Percentiles rank a stretch among this genome's conserved stretches.
These are phyloP conservation scores for Tetracladium maxilliforme DNA, from an alignment of 2,329 filamentous ascomycete genomes.

Conservation along the genomic window DNA sequence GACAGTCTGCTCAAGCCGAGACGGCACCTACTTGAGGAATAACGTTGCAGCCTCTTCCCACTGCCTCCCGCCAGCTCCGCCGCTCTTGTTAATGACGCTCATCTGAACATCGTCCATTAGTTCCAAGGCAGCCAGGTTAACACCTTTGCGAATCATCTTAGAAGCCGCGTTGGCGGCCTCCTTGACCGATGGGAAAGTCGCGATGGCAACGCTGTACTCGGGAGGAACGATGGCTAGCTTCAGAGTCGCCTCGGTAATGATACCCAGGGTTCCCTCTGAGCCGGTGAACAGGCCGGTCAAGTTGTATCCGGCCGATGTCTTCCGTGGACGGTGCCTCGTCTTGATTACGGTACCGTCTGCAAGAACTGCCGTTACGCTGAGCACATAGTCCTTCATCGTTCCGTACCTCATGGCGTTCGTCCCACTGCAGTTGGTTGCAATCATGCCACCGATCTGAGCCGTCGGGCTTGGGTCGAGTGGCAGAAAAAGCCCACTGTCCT, in stretches of 20 bases:
- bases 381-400: conserved; percentile 64
- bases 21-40: conserved; percentile 66
- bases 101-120: conserved; percentile 85
- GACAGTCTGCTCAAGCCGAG: no score
- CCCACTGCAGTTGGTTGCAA: conserved; percentile 53
- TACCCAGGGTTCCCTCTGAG: conserved; percentile 55
- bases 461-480: conserved; percentile 55
- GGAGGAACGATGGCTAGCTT: conserved; percentile 52
- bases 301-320: conserved; percentile 60
- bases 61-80: conserved; percentile 50
- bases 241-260: conserved; percentile 58
- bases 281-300: conserved; percentile 55
- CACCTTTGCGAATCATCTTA: conserved; percentile 45
- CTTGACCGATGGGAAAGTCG: conserved; percentile 38
- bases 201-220: conserved; percentile 49
- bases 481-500: conserved; percentile 48
- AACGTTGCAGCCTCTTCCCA: conserved; percentile 68
- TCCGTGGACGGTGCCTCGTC: conserved; percentile 49
- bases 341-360: conserved; percentile 56
- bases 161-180: conserved; percentile 50
- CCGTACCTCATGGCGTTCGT: conserved; percentile 51
- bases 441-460: conserved; percentile 41
- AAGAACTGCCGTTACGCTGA: conserved; percentile 57
- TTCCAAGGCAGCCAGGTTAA: conserved; percentile 66
- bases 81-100: conserved; percentile 64